Evolutionary conservation across 768 basidiomycete genomes (phyloP), one percentile per base, ranked within the genome.

Genomic region (Suillus variegatus): DNA sequence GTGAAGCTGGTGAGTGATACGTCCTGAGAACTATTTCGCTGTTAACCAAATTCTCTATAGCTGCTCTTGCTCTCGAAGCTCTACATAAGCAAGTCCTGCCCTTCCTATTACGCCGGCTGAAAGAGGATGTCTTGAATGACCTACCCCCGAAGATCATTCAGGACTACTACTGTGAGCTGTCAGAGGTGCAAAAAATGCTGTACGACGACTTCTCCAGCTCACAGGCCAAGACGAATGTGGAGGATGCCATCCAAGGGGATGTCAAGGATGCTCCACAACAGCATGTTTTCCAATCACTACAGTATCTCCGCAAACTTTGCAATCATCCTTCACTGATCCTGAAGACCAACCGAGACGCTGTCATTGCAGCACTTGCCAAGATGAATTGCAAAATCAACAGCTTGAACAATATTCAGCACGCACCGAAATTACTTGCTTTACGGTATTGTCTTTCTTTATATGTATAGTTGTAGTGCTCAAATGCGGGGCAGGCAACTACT

Each of bases 111-210:
- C 93, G 97, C 49, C 90, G 97, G 28, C 80, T 99, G 74, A 99
- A 99, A 76, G 97, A 99, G 78, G 95, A 99, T 73, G 97, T 99
- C 36, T 81, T 99, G 64, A 80, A 94, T 67, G 97, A 99, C 74
- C 82, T 99, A 3, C 97, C 97, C 1, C 97, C 97, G 4, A 99
- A 99, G 81, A 99, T 99, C 76, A 99, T 99, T 64, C 97, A 99
- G 77, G 97, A 99, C 75, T 99, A 99, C 76, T 96, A 98, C 73
- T 98, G 96, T 82, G 97, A 99, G 74, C 85, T 99, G 4, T 98
- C 97, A 0, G 93, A 95, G 0, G 78, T 99, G 22, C 97, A 99
- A 79, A 95, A 95, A 75, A 83, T 88, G 66, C 85, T 99, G 20
- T 99, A 99, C 74, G 97, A 99, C 73, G 92, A 97, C 72, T 98